Evolutionary conservation across 2,329 filamentous ascomycete species (phyloP), one percentile per base, ranked within the genome.

Genomic region (Tolypocladium sp.): DNA sequence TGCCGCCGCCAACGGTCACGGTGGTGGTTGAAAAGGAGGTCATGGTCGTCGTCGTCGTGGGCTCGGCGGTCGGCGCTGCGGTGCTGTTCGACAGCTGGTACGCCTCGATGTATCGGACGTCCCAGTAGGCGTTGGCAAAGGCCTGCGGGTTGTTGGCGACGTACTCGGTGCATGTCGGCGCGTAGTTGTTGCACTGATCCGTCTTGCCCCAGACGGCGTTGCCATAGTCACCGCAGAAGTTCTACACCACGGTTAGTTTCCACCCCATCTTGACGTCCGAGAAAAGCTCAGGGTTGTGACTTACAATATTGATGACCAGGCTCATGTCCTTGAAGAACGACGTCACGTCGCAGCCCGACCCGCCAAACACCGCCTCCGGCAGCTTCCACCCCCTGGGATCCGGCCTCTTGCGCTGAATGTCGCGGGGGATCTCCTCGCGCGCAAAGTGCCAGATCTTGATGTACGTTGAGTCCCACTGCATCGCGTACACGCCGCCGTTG

Each of bases 381-480:
- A 76, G 74, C 0, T 86, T 88, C 91, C 91, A 95, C 20, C 68
- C 72, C 0, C 73, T 70, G 0, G 90, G 89, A 46, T 88, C 75
- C 0, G 90, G 91, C 7, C 66, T 75, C 58, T 75, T 83, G 38
- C 73, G 71, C 5, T 74, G 70, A 56, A 93, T 86, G 67, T 94
- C 87, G 0, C 71, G 67, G 0, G 91, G 91, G 46, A 92, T 82
- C 10, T 72, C 69, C 37, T 73, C 74, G n/a, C 88, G 82, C 2
- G 85, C 77, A 72, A 92, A 95, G 76, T 90, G 89, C 85, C 87
- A 95, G 62, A 94, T 78, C 59, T 81, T 85, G 69, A 95, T 88
- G 59, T 80, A 82, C 1, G 82, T 73, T 12, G 77, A 74, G 56
- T 87, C 87, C 89, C 90, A 94, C 66, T 88, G 79, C 64, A 88